Evolutionary conservation across 306 rosid genomes (phyloP).

Genomic region (Aeschynomene evenia): DNA sequence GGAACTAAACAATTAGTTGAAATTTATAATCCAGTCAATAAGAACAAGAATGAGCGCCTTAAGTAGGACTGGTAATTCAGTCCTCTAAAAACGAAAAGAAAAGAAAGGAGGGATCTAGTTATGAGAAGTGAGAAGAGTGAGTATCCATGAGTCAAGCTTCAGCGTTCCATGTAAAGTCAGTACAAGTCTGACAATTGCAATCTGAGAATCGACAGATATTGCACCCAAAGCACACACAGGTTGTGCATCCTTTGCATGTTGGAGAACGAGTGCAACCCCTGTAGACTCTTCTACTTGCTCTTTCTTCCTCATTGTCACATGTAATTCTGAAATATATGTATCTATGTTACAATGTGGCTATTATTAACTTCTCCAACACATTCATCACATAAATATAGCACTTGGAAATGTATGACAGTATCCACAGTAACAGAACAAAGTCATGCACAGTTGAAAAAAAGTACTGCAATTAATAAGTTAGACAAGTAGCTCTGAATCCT

Average conservation of each 20-base stretch:
- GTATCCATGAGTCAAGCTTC: constrained; percentile 32
- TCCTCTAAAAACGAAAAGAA: not conserved
- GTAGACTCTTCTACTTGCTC: constrained; percentile 70
- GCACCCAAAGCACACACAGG: constrained; percentile 75
- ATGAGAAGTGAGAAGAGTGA: not conserved
- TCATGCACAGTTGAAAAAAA: not conserved
- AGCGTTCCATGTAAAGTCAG: constrained; percentile 64
- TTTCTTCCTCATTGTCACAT: constrained; percentile 67
- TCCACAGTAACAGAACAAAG: not conserved
- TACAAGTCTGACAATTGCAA: constrained; percentile 78
- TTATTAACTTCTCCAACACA: not conserved
- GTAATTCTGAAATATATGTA: constrained; percentile 43
- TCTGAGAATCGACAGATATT: constrained; percentile 66
- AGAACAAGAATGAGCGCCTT: constrained; percentile 23
- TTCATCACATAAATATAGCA: not conserved
- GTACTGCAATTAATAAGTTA: not conserved
- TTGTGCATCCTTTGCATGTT: constrained; percentile 68
- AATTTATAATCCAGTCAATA: constrained; percentile 19
- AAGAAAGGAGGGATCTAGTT: not conserved
- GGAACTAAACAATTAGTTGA: constrained; percentile 1
- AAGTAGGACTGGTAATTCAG: constrained; percentile 30
- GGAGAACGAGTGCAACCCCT: constrained; percentile 64
- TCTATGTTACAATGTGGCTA: not conserved
- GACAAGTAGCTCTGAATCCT: not conserved
- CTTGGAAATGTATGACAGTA: not conserved